Percentiles rank a stretch among this genome's conserved stretches.
These are phyloP conservation scores for Chytridium lagenaria DNA, from an alignment of 371 early-diverging fungal species.

Conservation along the genomic window DNA sequence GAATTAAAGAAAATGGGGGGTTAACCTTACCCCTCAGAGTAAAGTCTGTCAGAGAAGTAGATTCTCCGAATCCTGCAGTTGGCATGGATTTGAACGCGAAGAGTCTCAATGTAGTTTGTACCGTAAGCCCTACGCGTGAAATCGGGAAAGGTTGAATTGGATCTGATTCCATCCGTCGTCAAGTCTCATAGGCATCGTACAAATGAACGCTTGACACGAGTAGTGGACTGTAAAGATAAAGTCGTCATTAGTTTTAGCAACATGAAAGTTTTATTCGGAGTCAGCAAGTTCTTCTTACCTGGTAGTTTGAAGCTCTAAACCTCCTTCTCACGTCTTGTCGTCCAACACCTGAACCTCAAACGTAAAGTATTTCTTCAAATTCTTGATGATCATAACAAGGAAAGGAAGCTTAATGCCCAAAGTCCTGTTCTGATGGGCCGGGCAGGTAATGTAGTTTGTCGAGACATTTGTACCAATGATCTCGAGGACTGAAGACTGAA, in stretches of 20 bases:
- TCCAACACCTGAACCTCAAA: conserved; percentile 90
- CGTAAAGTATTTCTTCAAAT: conserved; percentile 85
- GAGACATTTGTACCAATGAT: conserved; percentile 79
- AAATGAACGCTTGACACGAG: conserved; percentile 85
- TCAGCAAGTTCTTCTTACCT: conserved; percentile 55
- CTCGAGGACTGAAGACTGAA: conserved; percentile 83
- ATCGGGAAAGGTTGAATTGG: conserved; percentile 83
- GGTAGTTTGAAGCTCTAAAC: conserved; percentile 92
- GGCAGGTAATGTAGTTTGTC: conserved; percentile 88
- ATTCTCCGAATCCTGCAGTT: conserved; percentile 87
- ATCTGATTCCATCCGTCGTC: conserved; percentile 97
- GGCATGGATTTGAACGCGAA: conserved; percentile 89
- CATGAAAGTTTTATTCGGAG: neutral
- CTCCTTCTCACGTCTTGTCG: conserved; percentile 76
- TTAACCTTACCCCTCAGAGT: conserved; percentile 73
- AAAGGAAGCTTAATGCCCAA: conserved; percentile 93
- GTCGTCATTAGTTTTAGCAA: neutral
- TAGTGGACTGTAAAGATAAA: conserved; percentile 71
- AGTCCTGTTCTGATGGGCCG: conserved; percentile 71
- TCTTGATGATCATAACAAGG: conserved; percentile 85
- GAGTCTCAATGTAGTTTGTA: conserved; percentile 86
- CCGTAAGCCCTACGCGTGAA: conserved; percentile 88
- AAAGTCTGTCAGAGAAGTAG: conserved; percentile 89
- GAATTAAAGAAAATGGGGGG: neutral
- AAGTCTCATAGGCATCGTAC: conserved; percentile 92